Base-by-base conservation (phyloP, 108 stramenopile species). In the Skeletonema tropicum region DNA sequence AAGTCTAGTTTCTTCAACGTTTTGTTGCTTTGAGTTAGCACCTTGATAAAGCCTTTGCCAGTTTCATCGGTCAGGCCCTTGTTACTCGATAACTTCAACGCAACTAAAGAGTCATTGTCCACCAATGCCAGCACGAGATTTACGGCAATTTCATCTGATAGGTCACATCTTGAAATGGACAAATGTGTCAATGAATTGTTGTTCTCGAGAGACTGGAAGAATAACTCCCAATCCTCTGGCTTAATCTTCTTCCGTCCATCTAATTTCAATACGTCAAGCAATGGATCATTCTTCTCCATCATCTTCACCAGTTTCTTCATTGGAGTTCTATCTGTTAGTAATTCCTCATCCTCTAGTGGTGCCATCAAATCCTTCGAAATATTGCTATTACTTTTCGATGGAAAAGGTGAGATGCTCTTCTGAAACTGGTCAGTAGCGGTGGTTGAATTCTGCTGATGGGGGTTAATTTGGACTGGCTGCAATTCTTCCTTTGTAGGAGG, bases 161-260 rank as follows among this genome's bases (percentile, higher is more conserved):
- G 8, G 1, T 59, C 76, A 48, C 76, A 77, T 29, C 55, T 17
- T n/a, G 31, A 58, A 17, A 70, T 15, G 15, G 76, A 77, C 7
- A 77, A 21, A 45, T 70, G 76, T 32, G 68, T 70, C 63, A 77
- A 36, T 29, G 45, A 29, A 14, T 29, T 64, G 59, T 77, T 77
- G 12, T 30, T 39, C 38, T 77, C 76, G 1, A 77, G 38, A 10
- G 68, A 36, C 57, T 64, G 61, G 59, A 77, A 77, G 10, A 77
- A 42, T 39, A 62, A 26, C 41, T 70, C 55, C 76, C 76, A 77
- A 49, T 77, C 67, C 6, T 35, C 26, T 9, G 57, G 29, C 11
- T 57, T 64, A 26, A 77, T 70, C 19, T 68, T 70, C 23, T 67
- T 62, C 33, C 76, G 61, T 3, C 76, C 76, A 59, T 77, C 69